Percentiles rank a stretch among this genome's conserved stretches.
phyloP scores from a whole-genome alignment of 2,329 filamentous ascomycete genomes.

The Diaporthe eres region DNA sequence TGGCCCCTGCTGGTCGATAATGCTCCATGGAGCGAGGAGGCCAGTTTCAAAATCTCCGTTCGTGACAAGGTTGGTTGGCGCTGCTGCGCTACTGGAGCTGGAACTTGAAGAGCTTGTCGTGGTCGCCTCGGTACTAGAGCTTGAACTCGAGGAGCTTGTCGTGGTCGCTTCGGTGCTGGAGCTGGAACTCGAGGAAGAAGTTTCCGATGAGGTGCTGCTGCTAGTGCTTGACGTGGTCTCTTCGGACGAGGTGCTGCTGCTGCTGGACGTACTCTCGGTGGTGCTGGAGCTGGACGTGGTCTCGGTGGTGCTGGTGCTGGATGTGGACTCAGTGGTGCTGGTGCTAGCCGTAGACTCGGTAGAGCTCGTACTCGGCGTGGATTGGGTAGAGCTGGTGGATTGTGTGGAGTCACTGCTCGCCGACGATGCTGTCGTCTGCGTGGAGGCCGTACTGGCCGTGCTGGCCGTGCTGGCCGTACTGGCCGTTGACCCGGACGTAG shows the following conservation, averaged over 20 bases:
- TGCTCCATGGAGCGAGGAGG: not conserved
- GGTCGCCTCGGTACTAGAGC: not conserved
- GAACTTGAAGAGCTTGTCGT: not conserved
- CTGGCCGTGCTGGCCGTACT: not conserved
- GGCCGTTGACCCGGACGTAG: not conserved
- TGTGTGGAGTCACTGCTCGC: not conserved
- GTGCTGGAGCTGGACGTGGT: not conserved
- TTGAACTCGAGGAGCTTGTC: not conserved
- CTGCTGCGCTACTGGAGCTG: not conserved
- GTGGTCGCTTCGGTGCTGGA: not conserved
- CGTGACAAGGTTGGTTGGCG: not conserved
- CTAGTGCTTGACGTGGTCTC: not conserved
- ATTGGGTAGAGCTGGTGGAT: not conserved
- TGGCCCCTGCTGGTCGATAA: rapidly evolving
- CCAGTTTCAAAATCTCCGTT: not conserved
- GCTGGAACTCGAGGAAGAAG: too few species aligned
- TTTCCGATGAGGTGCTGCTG: too few species aligned
- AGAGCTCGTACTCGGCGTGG: not conserved
- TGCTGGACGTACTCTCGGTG: not conserved
- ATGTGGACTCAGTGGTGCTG: not conserved
- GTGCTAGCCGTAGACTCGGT: not conserved
- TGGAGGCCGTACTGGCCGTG: not conserved
- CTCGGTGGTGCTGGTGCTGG: not conserved
- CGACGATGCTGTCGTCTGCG: not conserved
- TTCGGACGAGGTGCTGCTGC: not conserved